Base-by-base conservation (phyloP, 1,139 yeast genomes). In the Nakaseomyces kungkrabaensis region DNA sequence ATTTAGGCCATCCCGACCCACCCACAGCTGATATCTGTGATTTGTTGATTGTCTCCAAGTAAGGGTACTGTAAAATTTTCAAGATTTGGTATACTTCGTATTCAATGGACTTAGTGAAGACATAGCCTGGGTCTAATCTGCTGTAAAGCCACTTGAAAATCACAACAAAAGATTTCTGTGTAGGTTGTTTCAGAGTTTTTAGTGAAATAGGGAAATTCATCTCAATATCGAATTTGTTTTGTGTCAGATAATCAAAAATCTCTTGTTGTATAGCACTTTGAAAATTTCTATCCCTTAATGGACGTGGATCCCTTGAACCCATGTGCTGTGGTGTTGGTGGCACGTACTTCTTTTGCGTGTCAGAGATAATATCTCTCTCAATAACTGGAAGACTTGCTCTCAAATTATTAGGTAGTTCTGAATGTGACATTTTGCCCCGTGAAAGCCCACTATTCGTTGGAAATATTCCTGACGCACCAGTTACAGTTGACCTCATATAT, bases 11-110 rank as follows among this genome's bases (percentile, higher is more conserved):
- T 59, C 83, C 83, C 52, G 84, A 84, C 1, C 96, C 95, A 1
- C 96, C 96, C 6, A 88, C 96, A 0, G 96, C 96, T 46, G 90
- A 81, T 34, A 89, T 81, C 63, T 87, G 95, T 0, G 92, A 82
- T 60, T 89, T 79, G 65, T 83, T 85, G 44, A 89, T 81, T 0
- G 85, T 74, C 43, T 86, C 95, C 51, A 88, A 66, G 64, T 83
- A 87, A 1, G 97, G 97, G 61, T 89, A 90, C 48, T 78, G 78
- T 53, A 88, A 67, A 33, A 74, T 73, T 60, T 79, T 82, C 56
- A 90, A 69, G 13, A 87, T 69, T 24, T 77, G 74, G 57, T 82
- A 82, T 9, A 89, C 86, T 55, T 90, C 97, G 49, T 78, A 75
- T 56, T 89, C 96, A 41, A 85, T 76, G 13, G 85, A 73, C 60